phyloP scores from a whole-genome alignment of 345 rosid species.

The Populus alba region DNA sequence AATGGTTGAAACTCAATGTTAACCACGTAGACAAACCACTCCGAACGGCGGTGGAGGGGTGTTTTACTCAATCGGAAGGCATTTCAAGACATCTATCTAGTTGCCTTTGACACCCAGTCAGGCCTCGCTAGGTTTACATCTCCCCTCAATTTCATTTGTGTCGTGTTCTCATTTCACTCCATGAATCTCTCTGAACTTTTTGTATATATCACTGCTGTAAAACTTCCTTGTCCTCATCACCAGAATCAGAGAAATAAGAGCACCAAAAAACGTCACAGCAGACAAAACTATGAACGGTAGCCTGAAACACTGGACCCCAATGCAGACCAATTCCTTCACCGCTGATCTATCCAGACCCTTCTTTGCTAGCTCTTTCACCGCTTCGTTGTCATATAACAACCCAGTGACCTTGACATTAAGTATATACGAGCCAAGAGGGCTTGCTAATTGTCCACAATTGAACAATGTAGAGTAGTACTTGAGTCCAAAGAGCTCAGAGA shows the following conservation, averaged over 20 bases:
- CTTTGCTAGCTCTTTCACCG: constrained; percentile 46
- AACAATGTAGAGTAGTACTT: constrained; percentile 88
- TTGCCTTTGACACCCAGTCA: too few species aligned
- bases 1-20: too few species aligned
- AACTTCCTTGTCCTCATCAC: constrained; percentile 68
- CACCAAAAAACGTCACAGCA: constrained; percentile 54
- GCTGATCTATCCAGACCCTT: constrained; percentile 49
- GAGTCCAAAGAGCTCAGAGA: constrained; percentile 85
- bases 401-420: constrained; percentile 75
- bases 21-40: too few species aligned
- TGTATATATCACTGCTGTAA: constrained; percentile 77
- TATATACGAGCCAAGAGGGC: constrained; percentile 81
- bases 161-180: constrained; percentile 24
- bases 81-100: too few species aligned
- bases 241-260: constrained; percentile 53
- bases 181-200: constrained; percentile 48
- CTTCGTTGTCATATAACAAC: constrained; percentile 58
- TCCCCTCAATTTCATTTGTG: neutral
- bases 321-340: constrained; percentile 64
- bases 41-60: too few species aligned
- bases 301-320: constrained; percentile 61
- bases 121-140: too few species aligned
- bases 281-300: constrained; percentile 56
- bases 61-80: too few species aligned
- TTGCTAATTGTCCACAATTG: constrained; percentile 78